Percentiles rank a stretch among this genome's conserved stretches.
Evolutionary conservation across 257 asterid genomes (phyloP).

Genomic region (Petrea volubilis): DNA sequence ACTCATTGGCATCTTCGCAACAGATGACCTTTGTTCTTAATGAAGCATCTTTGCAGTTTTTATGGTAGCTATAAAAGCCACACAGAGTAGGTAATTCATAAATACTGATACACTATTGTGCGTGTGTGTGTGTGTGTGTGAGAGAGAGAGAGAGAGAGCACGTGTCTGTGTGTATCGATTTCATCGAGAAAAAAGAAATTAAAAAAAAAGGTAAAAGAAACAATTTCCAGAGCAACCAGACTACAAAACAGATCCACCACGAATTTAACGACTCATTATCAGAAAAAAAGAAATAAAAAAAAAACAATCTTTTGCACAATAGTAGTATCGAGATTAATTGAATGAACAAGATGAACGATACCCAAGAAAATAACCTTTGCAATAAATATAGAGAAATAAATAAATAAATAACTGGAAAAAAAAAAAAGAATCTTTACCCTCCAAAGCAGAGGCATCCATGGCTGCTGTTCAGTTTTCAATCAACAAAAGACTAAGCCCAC

Average conservation of each 20-base stretch:
- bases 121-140: constrained; percentile 14
- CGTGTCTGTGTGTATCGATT: constrained; percentile 25
- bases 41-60: constrained; percentile 25
- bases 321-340: constrained; percentile 26
- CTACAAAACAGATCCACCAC: constrained; percentile 44
- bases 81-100: constrained; percentile 40
- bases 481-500: constrained; percentile 23
- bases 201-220: not conserved
- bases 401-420: not conserved
- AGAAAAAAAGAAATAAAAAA: constrained; percentile 2
- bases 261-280: constrained; percentile 32
- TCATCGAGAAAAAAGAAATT: constrained; percentile 6
- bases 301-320: constrained; percentile 21
- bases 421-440: constrained; percentile 35
- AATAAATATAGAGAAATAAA: not conserved
- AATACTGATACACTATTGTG: constrained; percentile 23
- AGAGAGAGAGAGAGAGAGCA: too few species aligned
- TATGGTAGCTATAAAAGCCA: constrained; percentile 27
- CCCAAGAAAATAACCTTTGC: not conserved
- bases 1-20: constrained; percentile 33
- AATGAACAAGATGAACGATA: not conserved
- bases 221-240: constrained; percentile 25
- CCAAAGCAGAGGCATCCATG: constrained; percentile 37
- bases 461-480: constrained; percentile 3
- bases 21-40: constrained; percentile 13